These are phyloP conservation scores for Quercus gilva DNA, from an alignment of 306 rosid species.

Conservation along the genomic window DNA sequence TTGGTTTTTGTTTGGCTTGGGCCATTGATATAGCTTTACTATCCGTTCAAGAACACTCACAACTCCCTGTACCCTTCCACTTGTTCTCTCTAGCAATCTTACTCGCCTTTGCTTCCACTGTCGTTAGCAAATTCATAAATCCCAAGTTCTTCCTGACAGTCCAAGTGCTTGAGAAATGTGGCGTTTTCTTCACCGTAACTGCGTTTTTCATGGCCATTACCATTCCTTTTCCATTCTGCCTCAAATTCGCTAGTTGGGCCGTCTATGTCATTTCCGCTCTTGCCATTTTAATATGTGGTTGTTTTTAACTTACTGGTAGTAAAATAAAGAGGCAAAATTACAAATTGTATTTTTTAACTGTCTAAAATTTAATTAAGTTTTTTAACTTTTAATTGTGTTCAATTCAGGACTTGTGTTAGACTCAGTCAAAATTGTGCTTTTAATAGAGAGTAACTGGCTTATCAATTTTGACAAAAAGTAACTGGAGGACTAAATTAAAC, in stretches of 20 bases:
- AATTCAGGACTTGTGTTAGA: too few relatives aligned
- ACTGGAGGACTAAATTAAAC: fast-evolving
- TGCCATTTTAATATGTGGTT: fast-evolving
- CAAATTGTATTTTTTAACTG: too few relatives aligned
- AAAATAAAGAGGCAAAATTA: too few relatives aligned
- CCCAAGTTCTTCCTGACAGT: background rate
- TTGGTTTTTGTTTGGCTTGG: background rate
- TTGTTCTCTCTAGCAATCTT: too few relatives aligned
- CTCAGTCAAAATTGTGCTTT: too few relatives aligned
- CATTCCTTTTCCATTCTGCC: background rate
- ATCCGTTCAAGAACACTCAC: background rate
- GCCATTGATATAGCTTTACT: background rate
- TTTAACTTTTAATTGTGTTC: too few relatives aligned
- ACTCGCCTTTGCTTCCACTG: too few relatives aligned
- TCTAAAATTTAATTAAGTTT: too few relatives aligned
- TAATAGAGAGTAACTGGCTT: fast-evolving
- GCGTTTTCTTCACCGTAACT: background rate
- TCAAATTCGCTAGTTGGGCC: background rate
- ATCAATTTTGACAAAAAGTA: too few relatives aligned
- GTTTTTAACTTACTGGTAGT: background rate
- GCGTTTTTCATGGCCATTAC: background rate
- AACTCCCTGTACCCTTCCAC: background rate
- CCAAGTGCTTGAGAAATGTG: background rate
- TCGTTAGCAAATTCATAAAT: background rate
- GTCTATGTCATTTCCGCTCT: background rate